A percentile compares a stretch with the other conserved stretches of the same genome.
phyloP scores from a whole-genome alignment of 176 grass and related monocot genomes.

The Pharus latifolius region DNA sequence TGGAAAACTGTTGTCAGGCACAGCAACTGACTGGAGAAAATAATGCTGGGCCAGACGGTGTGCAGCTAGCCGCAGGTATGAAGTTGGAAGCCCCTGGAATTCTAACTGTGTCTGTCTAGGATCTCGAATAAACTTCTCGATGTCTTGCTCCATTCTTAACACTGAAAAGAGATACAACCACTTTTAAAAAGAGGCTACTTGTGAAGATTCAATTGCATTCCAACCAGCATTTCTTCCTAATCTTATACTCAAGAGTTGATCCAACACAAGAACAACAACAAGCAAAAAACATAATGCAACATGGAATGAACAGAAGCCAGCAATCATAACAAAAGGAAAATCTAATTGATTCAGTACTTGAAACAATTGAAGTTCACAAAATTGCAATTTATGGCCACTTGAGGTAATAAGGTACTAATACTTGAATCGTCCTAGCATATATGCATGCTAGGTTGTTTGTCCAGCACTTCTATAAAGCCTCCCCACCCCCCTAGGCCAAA shows the following conservation, averaged over 20 bases:
- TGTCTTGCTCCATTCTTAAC: slow-evolving; percentile 94
- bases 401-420: not conserved
- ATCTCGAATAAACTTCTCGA: slow-evolving; percentile 78
- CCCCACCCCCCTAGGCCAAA: too few species aligned
- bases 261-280: too few species aligned
- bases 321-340: not conserved
- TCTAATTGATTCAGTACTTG: too few species aligned
- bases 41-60: slow-evolving; percentile 91
- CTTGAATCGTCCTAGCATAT: not conserved
- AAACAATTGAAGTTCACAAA: not conserved
- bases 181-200: too few species aligned
- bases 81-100: slow-evolving; percentile 63
- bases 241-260: too few species aligned
- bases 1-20: slow-evolving; percentile 60
- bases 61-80: slow-evolving; percentile 77
- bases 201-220: too few species aligned
- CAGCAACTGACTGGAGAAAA: slow-evolving; percentile 71
- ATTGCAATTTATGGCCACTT: too few species aligned
- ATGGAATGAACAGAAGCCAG: not conserved
- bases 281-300: not conserved
- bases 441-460: not conserved
- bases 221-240: too few species aligned
- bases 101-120: slow-evolving; percentile 49
- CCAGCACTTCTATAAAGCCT: too few species aligned
- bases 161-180: slow-evolving; percentile 33